Percentiles rank a stretch among this genome's conserved stretches.
phyloP scores from a whole-genome alignment of 2,329 filamentous ascomycete species.

The Nemania bipapillata region DNA sequence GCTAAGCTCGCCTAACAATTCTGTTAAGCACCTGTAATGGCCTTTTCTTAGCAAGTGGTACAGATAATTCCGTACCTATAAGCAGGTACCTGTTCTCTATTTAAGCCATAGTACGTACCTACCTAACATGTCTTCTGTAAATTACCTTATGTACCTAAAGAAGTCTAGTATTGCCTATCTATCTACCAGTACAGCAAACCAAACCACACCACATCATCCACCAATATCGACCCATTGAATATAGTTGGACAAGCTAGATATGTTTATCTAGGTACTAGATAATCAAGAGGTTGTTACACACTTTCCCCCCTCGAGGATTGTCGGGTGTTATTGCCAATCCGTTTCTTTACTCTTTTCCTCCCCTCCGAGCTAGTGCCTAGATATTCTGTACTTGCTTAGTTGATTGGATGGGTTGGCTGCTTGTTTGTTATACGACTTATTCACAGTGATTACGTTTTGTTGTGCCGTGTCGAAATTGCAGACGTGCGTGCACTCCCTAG shows the following conservation, averaged over 20 bases:
- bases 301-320: not conserved
- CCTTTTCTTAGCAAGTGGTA: no score
- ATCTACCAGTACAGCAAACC: no score
- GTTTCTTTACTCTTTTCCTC: not conserved
- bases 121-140: no score
- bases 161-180: no score
- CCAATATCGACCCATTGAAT: not conserved
- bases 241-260: slow-evolving; percentile 1
- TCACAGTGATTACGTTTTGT: slow-evolving; percentile 14
- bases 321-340: not conserved
- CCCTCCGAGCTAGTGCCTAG: not conserved
- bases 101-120: no score
- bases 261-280: not conserved
- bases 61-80: no score
- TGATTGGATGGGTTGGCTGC: not conserved
- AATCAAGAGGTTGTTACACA: not conserved
- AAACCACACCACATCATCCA: no score
- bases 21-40: no score
- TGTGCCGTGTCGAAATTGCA: slow-evolving; percentile 31
- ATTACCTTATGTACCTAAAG: no score
- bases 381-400: slow-evolving; percentile 12
- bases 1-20: no score
- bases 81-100: no score
- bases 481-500: slow-evolving; percentile 2
- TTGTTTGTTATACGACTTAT: slow-evolving; percentile 18